Evolutionary conservation across 2,329 filamentous ascomycete species (phyloP).

Genomic region (Hawksworthiomyces lignivorus): DNA sequence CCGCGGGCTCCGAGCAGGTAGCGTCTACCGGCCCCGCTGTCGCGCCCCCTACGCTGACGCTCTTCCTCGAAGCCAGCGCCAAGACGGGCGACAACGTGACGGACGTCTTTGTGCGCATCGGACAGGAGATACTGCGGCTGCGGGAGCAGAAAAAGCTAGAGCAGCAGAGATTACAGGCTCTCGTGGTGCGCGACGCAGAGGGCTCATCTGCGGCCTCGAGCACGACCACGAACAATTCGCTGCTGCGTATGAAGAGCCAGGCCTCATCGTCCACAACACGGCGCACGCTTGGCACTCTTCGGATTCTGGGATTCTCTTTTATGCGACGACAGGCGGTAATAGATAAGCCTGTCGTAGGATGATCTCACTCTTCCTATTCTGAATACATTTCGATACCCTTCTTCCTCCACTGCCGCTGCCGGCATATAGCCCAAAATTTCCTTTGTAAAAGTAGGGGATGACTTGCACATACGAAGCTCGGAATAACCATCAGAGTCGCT

Average conservation of each 20-base stretch:
- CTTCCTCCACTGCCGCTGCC: no score
- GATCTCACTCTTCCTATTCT: no score
- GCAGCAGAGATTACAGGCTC: conserved; percentile 18
- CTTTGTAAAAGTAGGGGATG: no score
- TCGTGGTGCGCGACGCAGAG: no score
- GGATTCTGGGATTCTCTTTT: not conserved
- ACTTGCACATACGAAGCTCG: no score
- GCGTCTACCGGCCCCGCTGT: not conserved
- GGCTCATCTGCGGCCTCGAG: conserved; percentile 3
- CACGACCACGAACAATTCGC: conserved; percentile 2
- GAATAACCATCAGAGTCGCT: no score
- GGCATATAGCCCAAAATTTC: no score
- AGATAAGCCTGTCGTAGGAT: no score
- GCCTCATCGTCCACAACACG: not conserved
- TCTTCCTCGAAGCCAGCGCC: conserved; percentile 27
- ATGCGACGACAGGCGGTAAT: not conserved
- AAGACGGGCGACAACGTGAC: conserved; percentile 25
- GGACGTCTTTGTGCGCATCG: conserved; percentile 25
- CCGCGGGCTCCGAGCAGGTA: conserved; percentile 16
- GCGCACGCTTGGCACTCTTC: conserved; percentile 1
- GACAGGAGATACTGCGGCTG: conserved; percentile 25
- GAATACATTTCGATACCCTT: no score
- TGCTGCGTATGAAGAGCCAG: conserved; percentile 4
- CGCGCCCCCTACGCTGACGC: conserved; percentile 14
- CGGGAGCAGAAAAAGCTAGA: no score